Evolutionary conservation across 768 basidiomycete genomes (phyloP).

Genomic region (Kwoniella europaea): DNA sequence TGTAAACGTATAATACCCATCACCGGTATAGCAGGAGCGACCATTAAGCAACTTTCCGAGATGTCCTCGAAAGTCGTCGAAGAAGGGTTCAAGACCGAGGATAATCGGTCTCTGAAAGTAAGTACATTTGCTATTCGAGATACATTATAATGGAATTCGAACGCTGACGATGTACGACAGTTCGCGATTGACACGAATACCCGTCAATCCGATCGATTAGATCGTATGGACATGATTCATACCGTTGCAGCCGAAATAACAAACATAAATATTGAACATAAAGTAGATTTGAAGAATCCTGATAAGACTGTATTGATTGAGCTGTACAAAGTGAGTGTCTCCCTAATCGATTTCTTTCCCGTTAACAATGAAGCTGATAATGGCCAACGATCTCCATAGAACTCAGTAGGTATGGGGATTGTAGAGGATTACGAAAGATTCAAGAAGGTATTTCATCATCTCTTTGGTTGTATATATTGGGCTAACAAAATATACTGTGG

Average conservation of each 20-base stretch:
- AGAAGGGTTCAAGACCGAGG: conserved; percentile 31
- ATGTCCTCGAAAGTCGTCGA: conserved; percentile 21
- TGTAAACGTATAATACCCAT: conserved; percentile 45
- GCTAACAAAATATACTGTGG: not conserved
- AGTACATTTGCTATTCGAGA: not conserved
- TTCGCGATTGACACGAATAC: conserved; percentile 39
- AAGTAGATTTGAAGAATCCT: conserved; percentile 43
- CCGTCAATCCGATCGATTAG: conserved; percentile 38
- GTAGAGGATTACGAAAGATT: conserved; percentile 47
- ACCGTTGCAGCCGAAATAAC: conserved; percentile 40
- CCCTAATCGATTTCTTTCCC: not conserved
- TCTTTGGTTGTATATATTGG: not conserved
- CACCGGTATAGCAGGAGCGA: conserved; percentile 30
- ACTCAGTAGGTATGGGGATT: conserved; percentile 39
- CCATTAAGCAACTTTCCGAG: conserved; percentile 30
- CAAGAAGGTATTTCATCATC: conserved; percentile 31
- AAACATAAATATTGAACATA: conserved; percentile 32
- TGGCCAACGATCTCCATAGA: conserved; percentile 16
- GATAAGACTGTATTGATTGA: conserved; percentile 47
- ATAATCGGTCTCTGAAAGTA: conserved; percentile 35
- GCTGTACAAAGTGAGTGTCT: conserved; percentile 36
- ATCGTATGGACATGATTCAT: conserved; percentile 46
- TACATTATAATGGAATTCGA: too few relatives aligned
- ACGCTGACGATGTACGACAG: conserved; percentile 17
- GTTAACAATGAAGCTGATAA: too few relatives aligned